A percentile compares a stretch with the other conserved stretches of the same genome.
phyloP scores from a whole-genome alignment of 331 rosid species.

The Acacia concinna region DNA sequence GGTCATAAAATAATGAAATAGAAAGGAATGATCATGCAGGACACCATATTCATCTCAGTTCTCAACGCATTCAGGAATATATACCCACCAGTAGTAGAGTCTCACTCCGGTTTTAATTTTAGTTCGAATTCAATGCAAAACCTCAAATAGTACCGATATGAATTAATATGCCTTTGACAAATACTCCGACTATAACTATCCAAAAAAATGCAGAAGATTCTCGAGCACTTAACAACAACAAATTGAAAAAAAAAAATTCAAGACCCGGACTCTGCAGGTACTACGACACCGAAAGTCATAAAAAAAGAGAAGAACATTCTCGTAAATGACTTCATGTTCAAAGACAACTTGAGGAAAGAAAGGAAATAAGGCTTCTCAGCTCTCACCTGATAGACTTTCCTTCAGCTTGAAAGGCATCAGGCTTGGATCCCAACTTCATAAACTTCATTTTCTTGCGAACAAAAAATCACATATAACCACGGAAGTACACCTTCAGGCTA shows the following conservation, averaged over 20 bases:
- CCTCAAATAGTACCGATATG: not conserved
- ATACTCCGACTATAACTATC: not conserved
- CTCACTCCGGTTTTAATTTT: not conserved
- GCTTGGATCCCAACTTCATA: conserved; percentile 96
- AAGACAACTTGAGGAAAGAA: not conserved
- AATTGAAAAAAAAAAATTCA: not conserved
- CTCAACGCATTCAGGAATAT: conserved; percentile 1
- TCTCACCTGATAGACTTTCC: conserved; percentile 72
- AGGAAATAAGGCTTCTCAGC: not conserved
- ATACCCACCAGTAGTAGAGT: not conserved
- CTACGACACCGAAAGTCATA: not conserved
- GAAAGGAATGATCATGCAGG: conserved; percentile 18
- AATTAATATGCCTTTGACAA: not conserved
- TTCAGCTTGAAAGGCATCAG: conserved; percentile 81
- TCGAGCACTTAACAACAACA: not conserved
- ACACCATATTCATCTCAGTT: not conserved
- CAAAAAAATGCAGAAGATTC: not conserved
- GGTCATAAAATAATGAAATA: not conserved
- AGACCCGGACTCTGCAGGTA: not conserved
- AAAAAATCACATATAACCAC: not conserved
- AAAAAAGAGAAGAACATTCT: not conserved
- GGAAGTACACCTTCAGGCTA: not conserved
- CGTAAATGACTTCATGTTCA: not conserved
- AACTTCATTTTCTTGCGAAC: conserved; percentile 66
- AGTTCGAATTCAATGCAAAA: not conserved